phyloP scores from a whole-genome alignment of 768 basidiomycete species.

The Phylloporus sp. region DNA sequence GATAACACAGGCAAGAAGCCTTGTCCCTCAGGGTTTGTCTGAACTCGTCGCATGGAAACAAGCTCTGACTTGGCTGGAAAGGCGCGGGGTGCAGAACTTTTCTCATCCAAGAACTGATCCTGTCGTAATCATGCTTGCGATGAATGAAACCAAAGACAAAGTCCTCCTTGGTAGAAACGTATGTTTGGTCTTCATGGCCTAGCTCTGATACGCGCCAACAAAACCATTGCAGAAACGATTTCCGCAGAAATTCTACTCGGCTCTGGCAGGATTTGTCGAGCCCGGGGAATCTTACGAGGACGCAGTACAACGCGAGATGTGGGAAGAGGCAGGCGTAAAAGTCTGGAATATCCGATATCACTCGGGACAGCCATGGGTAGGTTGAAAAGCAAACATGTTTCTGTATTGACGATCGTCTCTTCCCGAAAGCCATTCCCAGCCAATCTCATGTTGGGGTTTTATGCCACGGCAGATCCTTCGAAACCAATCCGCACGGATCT shows the following conservation, averaged over 20 bases:
- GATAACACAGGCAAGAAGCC: conserved; percentile 59
- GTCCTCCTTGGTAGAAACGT: conserved; percentile 87
- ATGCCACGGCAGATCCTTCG: conserved; percentile 68
- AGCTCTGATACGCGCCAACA: not conserved
- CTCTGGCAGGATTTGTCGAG: conserved; percentile 91
- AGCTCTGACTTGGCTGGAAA: conserved; percentile 29
- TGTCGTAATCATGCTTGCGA: conserved; percentile 87
- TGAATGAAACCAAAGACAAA: conserved; percentile 76
- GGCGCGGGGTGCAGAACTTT: conserved; percentile 86
- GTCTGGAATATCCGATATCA: conserved; percentile 84
- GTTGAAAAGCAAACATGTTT: conserved; percentile 12
- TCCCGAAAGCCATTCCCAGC: conserved; percentile 77
- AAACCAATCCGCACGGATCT: conserved; percentile 80
- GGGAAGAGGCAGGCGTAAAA: conserved; percentile 93
- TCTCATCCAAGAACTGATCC: conserved; percentile 78
- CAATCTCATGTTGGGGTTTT: conserved; percentile 89
- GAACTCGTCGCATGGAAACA: not conserved
- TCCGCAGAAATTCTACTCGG: conserved; percentile 75
- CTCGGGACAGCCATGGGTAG: conserved; percentile 83
- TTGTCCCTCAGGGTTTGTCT: conserved; percentile 68
- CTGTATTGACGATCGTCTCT: not conserved
- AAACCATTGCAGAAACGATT: conserved; percentile 51
- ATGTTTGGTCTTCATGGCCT: conserved; percentile 24
- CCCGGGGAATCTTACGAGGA: conserved; percentile 95
- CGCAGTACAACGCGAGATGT: conserved; percentile 86